Percentiles rank a stretch among this genome's conserved stretches.
These are phyloP conservation scores for Trichophyton rubrum DNA, from an alignment of 2,329 filamentous ascomycete species.

Conservation along the genomic window DNA sequence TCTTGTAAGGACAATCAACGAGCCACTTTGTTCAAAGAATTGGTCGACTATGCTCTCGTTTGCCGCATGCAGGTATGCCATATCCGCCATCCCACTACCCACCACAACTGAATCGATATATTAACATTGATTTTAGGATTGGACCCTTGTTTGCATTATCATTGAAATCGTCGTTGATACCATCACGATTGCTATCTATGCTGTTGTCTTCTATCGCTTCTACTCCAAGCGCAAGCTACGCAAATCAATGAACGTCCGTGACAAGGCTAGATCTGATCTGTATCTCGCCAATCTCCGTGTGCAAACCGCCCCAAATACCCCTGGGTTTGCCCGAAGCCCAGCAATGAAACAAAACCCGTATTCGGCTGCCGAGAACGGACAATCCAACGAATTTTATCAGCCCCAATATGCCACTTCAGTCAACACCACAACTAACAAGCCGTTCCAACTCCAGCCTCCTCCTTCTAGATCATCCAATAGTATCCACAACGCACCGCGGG, in stretches of 20 bases:
- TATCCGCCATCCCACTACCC: neutral
- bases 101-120: constrained; percentile 16
- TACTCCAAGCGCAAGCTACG: constrained; percentile 90
- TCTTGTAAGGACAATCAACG: constrained; percentile 84
- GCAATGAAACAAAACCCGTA: constrained; percentile 38
- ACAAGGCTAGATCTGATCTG: constrained; percentile 85
- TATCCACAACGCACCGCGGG: constrained; percentile 62
- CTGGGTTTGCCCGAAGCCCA: constrained; percentile 64
- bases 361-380: constrained; percentile 41
- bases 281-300: constrained; percentile 76
- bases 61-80: constrained; percentile 67
- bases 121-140: constrained; percentile 50
- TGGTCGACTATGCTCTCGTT: constrained; percentile 78
- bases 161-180: constrained; percentile 91
- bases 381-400: constrained; percentile 22
- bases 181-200: constrained; percentile 86
- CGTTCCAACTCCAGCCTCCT: constrained; percentile 81
- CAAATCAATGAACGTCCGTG: constrained; percentile 93
- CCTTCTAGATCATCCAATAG: constrained; percentile 45
- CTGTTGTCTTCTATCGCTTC: constrained; percentile 90
- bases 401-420: constrained; percentile 46
- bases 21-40: constrained; percentile 59
- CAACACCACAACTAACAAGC: constrained; percentile 35
- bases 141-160: constrained; percentile 89
- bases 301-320: constrained; percentile 90